phyloP scores from a whole-genome alignment of 352 stramenopile genomes.

The Phytophthora hibernalis region DNA sequence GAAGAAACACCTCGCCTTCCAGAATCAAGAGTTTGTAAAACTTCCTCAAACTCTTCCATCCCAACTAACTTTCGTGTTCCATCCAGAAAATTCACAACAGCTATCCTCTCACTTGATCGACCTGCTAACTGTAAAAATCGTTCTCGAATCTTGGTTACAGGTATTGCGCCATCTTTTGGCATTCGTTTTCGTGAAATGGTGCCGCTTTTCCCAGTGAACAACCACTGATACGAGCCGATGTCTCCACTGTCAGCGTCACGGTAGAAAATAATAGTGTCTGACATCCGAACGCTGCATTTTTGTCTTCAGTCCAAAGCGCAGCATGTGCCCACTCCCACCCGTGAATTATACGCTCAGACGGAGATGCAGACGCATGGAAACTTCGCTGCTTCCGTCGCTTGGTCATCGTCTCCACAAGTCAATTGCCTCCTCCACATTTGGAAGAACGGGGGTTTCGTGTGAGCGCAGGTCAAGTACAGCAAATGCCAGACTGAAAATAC shows the following conservation, averaged over 20 bases:
- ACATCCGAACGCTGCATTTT: conserved; percentile 44
- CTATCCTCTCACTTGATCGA: conserved; percentile 21
- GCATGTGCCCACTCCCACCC: conserved; percentile 53
- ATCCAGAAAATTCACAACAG: conserved; percentile 29
- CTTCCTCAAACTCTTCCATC: conserved; percentile 32
- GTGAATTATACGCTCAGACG: not conserved
- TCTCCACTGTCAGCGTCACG: conserved; percentile 9
- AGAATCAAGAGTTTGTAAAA: conserved; percentile 21
- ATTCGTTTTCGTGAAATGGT: conserved; percentile 52
- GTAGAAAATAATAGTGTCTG: conserved; percentile 50
- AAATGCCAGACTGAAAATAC: not conserved
- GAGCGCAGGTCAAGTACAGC: conserved; percentile 1
- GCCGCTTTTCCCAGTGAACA: conserved; percentile 63
- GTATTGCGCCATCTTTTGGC: conserved; percentile 24
- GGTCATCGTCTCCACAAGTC: conserved; percentile 22
- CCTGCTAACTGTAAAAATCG: conserved; percentile 50
- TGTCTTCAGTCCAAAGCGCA: conserved; percentile 35
- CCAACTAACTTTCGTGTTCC: conserved; percentile 31
- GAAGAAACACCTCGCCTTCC: conserved; percentile 7
- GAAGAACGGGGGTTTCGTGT: conserved; percentile 20
- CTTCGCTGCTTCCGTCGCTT: conserved; percentile 33
- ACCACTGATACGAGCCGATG: conserved; percentile 40
- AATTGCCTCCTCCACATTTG: conserved; percentile 28
- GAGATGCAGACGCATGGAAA: not conserved
- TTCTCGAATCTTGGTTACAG: conserved; percentile 48